Percentiles rank a stretch among this genome's conserved stretches.
These are phyloP conservation scores for Baorangia bicolor DNA, from an alignment of 768 basidiomycete genomes.

Conservation along the genomic window DNA sequence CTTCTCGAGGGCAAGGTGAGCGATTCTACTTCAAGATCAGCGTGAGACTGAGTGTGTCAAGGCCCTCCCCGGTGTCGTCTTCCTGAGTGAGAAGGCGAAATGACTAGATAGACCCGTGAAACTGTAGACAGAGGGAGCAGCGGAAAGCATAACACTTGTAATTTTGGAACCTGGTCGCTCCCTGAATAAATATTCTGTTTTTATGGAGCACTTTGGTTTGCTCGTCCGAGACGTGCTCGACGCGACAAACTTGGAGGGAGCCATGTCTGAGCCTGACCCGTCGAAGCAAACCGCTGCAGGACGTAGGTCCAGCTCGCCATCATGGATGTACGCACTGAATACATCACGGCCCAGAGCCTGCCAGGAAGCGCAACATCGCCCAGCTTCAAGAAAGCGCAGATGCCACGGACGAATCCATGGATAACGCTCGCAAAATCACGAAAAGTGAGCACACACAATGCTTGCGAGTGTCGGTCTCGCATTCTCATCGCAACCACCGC, in stretches of 20 bases:
- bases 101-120: slow-evolving; percentile 10
- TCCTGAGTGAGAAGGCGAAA: slow-evolving; percentile 72
- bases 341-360: background rate
- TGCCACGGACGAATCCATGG: slow-evolving; percentile 16
- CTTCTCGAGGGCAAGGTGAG: slow-evolving; percentile 95
- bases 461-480: background rate
- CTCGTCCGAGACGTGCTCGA: background rate
- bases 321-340: background rate
- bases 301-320: slow-evolving; percentile 13
- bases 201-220: slow-evolving; percentile 6
- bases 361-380: slow-evolving; percentile 20
- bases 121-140: slow-evolving; percentile 11
- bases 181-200: slow-evolving; percentile 19
- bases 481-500: background rate
- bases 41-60: slow-evolving; percentile 31
- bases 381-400: slow-evolving; percentile 14
- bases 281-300: background rate
- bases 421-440: slow-evolving; percentile 19
- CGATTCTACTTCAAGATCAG: background rate
- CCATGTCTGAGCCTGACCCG: slow-evolving; percentile 16
- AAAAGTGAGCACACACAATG: slow-evolving; percentile 23
- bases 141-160: slow-evolving; percentile 12
- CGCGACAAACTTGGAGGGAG: background rate
- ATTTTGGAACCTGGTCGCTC: slow-evolving; percentile 1
- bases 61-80: slow-evolving; percentile 90